Conservation (phyloP, 139 green algal genomes). For the Chlorella sp. region DNA sequence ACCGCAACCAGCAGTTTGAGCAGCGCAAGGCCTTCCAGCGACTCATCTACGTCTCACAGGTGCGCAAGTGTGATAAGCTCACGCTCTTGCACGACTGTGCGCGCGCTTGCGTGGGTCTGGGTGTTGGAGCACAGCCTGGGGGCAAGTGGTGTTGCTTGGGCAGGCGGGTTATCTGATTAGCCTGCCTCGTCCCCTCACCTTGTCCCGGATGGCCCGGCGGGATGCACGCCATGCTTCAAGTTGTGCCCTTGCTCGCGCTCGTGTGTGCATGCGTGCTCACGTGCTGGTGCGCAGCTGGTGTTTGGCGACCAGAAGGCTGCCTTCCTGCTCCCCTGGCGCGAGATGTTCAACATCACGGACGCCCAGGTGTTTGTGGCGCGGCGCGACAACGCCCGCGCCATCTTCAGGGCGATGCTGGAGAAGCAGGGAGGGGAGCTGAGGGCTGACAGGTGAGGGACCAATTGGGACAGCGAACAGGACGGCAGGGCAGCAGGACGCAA, state of each 20-base stretch:
- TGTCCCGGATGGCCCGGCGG: no score
- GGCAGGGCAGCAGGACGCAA: neutral
- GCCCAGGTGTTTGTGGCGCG: constrained; percentile 76
- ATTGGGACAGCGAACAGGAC: no score
- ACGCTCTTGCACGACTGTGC: no score
- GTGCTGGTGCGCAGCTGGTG: constrained; percentile 43
- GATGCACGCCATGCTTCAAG: no score
- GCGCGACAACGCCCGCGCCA: constrained; percentile 70
- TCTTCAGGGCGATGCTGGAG: constrained; percentile 58
- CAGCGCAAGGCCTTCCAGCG: constrained; percentile 88
- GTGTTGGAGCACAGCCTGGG: no score
- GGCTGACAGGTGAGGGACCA: constrained; percentile 50
- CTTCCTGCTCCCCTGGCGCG: constrained; percentile 91
- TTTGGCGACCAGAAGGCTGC: constrained; percentile 80
- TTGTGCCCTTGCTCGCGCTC: no score
- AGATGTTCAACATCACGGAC: constrained; percentile 87
- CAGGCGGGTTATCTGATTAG: no score
- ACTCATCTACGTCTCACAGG: constrained; percentile 89
- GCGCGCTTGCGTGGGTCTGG: no score
- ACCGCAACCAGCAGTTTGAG: constrained; percentile 52
- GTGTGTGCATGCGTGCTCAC: no score
- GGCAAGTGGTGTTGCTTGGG: no score
- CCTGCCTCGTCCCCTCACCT: no score
- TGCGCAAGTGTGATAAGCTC: no score
- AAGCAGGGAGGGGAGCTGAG: constrained; percentile 38